phyloP scores from a whole-genome alignment of 441 rosid species.

The Populus tomentosa region DNA sequence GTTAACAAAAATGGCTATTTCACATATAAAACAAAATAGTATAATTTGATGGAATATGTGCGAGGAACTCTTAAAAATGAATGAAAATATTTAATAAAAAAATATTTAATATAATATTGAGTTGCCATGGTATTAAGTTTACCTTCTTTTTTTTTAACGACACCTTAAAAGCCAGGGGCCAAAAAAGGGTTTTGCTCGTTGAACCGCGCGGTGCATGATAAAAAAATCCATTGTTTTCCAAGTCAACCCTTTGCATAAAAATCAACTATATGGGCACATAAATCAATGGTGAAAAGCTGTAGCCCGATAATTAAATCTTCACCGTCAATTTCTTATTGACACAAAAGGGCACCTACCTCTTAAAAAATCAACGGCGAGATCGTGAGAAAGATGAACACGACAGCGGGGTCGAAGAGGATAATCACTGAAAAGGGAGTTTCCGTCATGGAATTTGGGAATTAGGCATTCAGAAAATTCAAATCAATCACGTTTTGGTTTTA shows the following conservation, averaged over 20 bases:
- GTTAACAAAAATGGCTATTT: too few relatives aligned
- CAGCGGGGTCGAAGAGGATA: background rate
- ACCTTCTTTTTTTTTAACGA: too few relatives aligned
- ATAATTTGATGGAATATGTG: too few relatives aligned
- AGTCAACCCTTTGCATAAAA: background rate
- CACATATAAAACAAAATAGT: too few relatives aligned
- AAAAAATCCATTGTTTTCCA: background rate
- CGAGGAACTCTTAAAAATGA: too few relatives aligned
- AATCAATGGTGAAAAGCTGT: background rate
- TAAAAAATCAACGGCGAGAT: conserved; percentile 13
- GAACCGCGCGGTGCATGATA: too few relatives aligned
- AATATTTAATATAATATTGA: too few relatives aligned
- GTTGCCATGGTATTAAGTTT: too few relatives aligned
- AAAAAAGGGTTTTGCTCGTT: too few relatives aligned
- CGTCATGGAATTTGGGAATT: conserved; percentile 7
- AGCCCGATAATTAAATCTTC: background rate
- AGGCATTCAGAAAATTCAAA: background rate
- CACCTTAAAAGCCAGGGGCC: too few relatives aligned
- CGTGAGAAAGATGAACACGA: conserved; percentile 19
- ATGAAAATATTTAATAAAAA: too few relatives aligned
- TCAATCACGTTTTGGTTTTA: conserved; percentile 16
- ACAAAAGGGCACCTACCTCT: background rate
- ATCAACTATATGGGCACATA: conserved; percentile 19
- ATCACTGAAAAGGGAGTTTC: background rate
- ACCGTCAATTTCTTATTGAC: conserved; percentile 1